Percentiles rank a stretch among this genome's conserved stretches.
These are phyloP conservation scores for Penicillium waksmanii DNA, from an alignment of 495 filamentous ascomycete species.

Conservation along the genomic window DNA sequence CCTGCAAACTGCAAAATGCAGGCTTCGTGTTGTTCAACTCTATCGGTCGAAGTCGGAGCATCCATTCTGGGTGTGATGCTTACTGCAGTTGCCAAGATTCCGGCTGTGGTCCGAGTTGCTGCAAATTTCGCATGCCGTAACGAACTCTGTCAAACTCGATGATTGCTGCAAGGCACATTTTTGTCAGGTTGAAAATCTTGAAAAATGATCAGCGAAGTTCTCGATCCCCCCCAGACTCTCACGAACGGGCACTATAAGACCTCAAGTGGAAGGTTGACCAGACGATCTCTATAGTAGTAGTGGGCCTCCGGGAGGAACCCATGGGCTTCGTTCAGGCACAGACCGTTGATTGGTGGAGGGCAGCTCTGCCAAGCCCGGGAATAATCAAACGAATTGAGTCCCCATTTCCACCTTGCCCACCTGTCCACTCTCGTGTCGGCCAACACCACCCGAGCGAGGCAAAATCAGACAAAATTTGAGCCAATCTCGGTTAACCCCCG, in stretches of 20 bases:
- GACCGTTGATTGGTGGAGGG: constrained; percentile 10
- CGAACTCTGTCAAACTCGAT: too few relatives aligned
- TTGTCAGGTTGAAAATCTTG: not conserved
- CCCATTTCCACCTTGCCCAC: not conserved
- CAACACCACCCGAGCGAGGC: constrained; percentile 12
- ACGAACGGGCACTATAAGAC: constrained; percentile 5
- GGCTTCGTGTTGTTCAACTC: too few relatives aligned
- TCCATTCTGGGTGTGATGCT: too few relatives aligned
- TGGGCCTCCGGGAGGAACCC: constrained; percentile 10
- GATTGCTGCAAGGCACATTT: too few relatives aligned
- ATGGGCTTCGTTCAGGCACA: constrained; percentile 27
- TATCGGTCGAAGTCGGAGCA: too few relatives aligned
- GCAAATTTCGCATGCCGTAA: too few relatives aligned
- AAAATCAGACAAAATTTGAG: constrained; percentile 13
- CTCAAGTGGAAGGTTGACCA: constrained; percentile 13
- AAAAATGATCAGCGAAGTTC: constrained; percentile 16
- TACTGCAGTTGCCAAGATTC: too few relatives aligned
- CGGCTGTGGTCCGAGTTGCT: too few relatives aligned
- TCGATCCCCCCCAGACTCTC: constrained; percentile 16
- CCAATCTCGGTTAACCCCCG: constrained; percentile 21
- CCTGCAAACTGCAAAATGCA: too few relatives aligned
- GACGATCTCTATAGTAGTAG: constrained; percentile 12
- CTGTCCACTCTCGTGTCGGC: constrained; percentile 9
- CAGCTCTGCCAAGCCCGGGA: constrained; percentile 4
- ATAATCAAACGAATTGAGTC: constrained; percentile 2